phyloP scores from a whole-genome alignment of 139 green algal species.

The Zygnema cylindricum region DNA sequence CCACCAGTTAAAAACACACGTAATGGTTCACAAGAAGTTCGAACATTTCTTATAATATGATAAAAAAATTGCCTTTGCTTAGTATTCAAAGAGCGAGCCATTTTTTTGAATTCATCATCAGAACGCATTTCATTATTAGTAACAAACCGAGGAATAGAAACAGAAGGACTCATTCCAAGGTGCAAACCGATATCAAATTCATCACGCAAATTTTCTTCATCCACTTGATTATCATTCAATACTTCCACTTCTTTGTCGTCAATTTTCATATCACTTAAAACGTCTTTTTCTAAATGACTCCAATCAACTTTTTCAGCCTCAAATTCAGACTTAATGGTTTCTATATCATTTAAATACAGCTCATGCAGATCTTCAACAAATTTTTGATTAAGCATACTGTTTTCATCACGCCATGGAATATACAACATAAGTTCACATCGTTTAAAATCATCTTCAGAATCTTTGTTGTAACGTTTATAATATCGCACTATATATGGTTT shows the following conservation, averaged over 20 bases:
- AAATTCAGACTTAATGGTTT: not conserved
- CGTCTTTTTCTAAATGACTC: conserved; percentile 5
- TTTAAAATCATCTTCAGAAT: not conserved
- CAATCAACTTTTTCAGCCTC: not conserved
- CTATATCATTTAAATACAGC: not conserved
- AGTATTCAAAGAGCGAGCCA: not conserved
- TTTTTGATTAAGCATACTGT: not conserved
- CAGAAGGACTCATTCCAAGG: not conserved
- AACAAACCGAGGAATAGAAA: not conserved
- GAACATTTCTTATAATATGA: conserved; percentile 10
- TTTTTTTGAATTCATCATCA: conserved; percentile 4
- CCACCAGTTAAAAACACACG: conserved; percentile 10
- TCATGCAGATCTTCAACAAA: not conserved
- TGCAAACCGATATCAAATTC: conserved; percentile 3
- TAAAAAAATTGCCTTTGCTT: not conserved
- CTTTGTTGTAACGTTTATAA: not conserved
- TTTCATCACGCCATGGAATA: not conserved
- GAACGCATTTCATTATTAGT: not conserved
- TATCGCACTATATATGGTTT: not conserved
- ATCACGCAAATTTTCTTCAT: no score
- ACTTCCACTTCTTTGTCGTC: not conserved
- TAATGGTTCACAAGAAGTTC: not conserved
- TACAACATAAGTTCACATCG: not conserved
- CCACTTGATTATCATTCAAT: not conserved
- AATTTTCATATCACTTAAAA: not conserved